Base-by-base conservation (phyloP, 139 green algal genomes). In the Haematococcus lacustris region DNA sequence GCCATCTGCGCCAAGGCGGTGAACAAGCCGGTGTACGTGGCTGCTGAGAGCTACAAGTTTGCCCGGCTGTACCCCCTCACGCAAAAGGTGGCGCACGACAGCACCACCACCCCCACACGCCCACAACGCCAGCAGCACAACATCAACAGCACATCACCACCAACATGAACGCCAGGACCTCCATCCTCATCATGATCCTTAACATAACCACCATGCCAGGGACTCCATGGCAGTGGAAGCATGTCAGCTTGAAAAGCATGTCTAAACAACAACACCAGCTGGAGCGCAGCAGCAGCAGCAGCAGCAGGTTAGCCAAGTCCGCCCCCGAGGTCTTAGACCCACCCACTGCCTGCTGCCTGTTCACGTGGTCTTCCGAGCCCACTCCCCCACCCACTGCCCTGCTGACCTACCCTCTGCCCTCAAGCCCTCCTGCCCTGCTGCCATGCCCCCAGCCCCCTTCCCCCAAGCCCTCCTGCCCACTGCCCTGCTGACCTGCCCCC, bases 21-120 rank as follows among this genome's bases (percentile, higher is more conserved):
- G 43, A 85, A 84, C 57, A 94, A 92, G 70, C 94, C 94, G 13
- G 86, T 98, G 32, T 98, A 98, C 71, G 92, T 97, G 9, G 93
- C 94, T 3, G 91, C 92, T 35, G 94, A 98, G 81, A 90, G 74
- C 39, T 98, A 96, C 83, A 98, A 98, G 83, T 68, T 69, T 61
- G 70, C 70, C 1, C 59, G 70, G 59, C 38, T 75, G 28, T 69
- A 64, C 70, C 70, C 59, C 6, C 17, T 75, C 53, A 34, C 38
- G 3, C 75, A 76, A 70, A 73, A 69, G 70, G 63, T 76, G 51
- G n/a, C n/a, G n/a, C n/a, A n/a, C n/a, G n/a, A n/a, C n/a, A n/a
- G n/a, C n/a, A n/a, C n/a, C n/a, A 30, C 66, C 67, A 3, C 6
- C 4, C 33, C 4, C 33, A 9, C 25, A 9, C 26, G 61, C 21